Base-by-base conservation (phyloP, 306 rosid genomes). In the Rosa rugosa region DNA sequence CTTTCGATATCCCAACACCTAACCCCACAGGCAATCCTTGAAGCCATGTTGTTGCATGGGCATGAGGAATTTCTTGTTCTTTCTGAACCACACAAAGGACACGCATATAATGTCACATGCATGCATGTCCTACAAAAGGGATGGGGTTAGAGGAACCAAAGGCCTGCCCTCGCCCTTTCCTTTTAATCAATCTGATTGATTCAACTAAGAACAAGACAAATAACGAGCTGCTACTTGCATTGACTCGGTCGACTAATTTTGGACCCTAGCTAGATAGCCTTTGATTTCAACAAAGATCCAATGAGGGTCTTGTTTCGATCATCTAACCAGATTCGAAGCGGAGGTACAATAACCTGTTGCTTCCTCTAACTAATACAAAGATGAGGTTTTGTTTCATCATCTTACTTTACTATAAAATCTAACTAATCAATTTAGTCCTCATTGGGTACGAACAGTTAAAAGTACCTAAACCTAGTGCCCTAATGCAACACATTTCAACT, bases 11-110 rank as follows among this genome's bases (percentile, higher is more conserved):
- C 14, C 8, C 67, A 62, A 62, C 67, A 27, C 10, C 42, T 11
- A 63, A 63, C 68, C 68, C 68, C 68, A 62, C 68, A 62, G 16
- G 41, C 20, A 62, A 62, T 62, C 68, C 11, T 63, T 13, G 68
- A 63, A 36, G 42, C 68, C 68, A 63, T 65, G 70, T 17, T 75
- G 77, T 76, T 81, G 67, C 80, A 81, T 70, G 80, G 80, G 71
- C 73, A 81, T 23, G 59, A 69, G 63, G 77, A 45, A 70, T 53
- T 77, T 53, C 68, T 67, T 82, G 75, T 31, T 77, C 23, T 53
- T 49, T 81, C 20, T 76, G 67, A 76, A 70, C 77, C 64, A 54
- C 72, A 22, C 75, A 54, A 77, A 54, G 49, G 47, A 72, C 60
- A 36, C 23, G 5, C 20, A 31, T 59, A 42, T 42, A 70, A 69